These are phyloP conservation scores for Calonectria crousiana DNA, from an alignment of 2,329 filamentous ascomycete species.

Conservation along the genomic window DNA sequence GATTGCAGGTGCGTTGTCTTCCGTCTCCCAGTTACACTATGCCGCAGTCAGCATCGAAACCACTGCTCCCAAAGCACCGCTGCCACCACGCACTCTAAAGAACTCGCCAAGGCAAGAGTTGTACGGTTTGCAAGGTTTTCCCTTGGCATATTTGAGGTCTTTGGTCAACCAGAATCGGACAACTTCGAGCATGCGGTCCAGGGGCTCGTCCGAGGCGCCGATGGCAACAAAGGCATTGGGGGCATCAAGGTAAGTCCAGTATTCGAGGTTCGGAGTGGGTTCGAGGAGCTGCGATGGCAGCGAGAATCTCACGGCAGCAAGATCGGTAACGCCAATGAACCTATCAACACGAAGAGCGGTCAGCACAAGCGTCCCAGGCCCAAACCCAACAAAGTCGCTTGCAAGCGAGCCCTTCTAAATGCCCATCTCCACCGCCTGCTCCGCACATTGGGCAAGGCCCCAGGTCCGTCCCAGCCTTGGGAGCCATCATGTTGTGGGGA, in stretches of 20 bases:
- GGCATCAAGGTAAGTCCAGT: constrained; percentile 98
- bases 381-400: constrained; percentile 18
- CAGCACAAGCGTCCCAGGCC: constrained; percentile 36
- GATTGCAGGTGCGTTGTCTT: constrained; percentile 80
- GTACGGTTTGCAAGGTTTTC: constrained; percentile 98
- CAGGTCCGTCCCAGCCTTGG: constrained; percentile 29
- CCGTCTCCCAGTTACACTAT: constrained; percentile 95
- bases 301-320: constrained; percentile 95
- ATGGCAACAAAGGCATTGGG: constrained; percentile 88
- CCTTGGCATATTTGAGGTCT: constrained; percentile 98
- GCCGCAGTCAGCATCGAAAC: constrained; percentile 29
- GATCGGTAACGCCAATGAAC: constrained; percentile 96
- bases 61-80: background rate
- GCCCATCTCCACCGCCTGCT: constrained; percentile 30
- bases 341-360: constrained; percentile 59
- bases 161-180: constrained; percentile 99
- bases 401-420: constrained; percentile 14
- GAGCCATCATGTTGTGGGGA: constrained; percentile 29
- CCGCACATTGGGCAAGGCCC: constrained; percentile 29
- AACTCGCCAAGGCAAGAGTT: constrained; percentile 98
- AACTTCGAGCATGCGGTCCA: constrained; percentile 95
- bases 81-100: constrained; percentile 78
- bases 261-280: constrained; percentile 96
- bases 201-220: constrained; percentile 89
- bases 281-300: constrained; percentile 95